Conservation (phyloP, 108 stramenopile genomes). For the Discostella stelligeroides region DNA sequence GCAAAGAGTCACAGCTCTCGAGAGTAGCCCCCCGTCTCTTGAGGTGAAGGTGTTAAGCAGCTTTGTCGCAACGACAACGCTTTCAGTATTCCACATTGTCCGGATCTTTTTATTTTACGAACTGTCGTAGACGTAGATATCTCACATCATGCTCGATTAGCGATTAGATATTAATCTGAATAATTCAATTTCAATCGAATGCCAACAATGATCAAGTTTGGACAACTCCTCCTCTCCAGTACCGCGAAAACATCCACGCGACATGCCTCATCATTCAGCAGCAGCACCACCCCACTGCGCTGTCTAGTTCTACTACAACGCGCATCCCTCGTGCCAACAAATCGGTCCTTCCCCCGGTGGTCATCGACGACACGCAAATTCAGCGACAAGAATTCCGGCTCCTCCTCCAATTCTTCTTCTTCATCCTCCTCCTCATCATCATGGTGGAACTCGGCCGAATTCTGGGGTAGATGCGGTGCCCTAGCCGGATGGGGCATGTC, state of each 20-base stretch:
- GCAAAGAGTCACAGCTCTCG: too few species aligned
- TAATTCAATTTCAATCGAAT: too few species aligned
- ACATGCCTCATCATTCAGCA: slow-evolving; percentile 1
- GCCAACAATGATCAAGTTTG: not conserved
- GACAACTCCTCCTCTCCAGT: slow-evolving; percentile 22
- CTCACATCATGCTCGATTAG: too few species aligned
- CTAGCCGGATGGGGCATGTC: slow-evolving; percentile 92
- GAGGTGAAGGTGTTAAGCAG: too few species aligned
- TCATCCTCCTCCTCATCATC: too few species aligned
- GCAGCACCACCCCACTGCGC: not conserved
- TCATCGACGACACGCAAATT: not conserved
- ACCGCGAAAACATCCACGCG: slow-evolving; percentile 11
- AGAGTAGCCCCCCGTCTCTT: too few species aligned
- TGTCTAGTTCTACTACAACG: not conserved
- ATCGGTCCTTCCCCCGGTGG: not conserved
- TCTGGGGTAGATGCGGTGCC: slow-evolving; percentile 82
- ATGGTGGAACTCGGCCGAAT: slow-evolving; percentile 72
- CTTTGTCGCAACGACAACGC: too few species aligned
- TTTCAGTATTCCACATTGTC: too few species aligned
- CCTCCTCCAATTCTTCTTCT: slow-evolving; percentile 1
- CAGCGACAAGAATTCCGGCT: not conserved
- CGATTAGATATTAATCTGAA: too few species aligned
- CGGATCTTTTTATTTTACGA: too few species aligned
- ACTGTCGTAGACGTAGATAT: too few species aligned
- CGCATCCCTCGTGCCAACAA: too few species aligned